Evolutionary conservation across 306 rosid species (phyloP), one percentile per base, ranked within the genome.

Genomic region (Vigna nakashimae): DNA sequence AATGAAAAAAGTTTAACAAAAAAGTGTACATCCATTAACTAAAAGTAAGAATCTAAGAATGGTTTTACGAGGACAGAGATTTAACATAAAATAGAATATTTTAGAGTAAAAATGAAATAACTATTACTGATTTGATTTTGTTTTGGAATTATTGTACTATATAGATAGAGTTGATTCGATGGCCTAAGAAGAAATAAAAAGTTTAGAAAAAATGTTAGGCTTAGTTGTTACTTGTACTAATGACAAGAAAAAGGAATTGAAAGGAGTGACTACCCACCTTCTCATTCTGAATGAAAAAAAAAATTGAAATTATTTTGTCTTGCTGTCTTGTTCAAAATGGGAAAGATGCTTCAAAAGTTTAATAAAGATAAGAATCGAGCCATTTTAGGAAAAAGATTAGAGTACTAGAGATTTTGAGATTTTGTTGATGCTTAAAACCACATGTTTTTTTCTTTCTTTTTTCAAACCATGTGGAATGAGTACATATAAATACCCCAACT

Each of bases 341-440:
- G 87, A 76, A 80, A 80, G 64, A 80, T 80, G 80, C 77, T 60
- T 32, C 3, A 1, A 1, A 58, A 76, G 82, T 75, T 64, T 4
- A 69, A 46, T 74, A 26, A 49, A 17, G 59, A 14, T 63, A 71
- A 60, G 69, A 76, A 77, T 73, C 50, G 16, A 10, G 69, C 64
- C 73, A 80, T 66, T 76, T 80, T 36, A n/a, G 80, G 82, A 36
- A 84, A 80, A 71, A 43, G 24, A 56, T 67, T 79, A 40, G 63
- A 56, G 17, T 55, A 42, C 42, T 15, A 50, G 7, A 65, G 76
- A 80, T 80, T 64, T 75, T 76, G 13, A 51, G 79, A 76, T 76
- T 80, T 75, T 30, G 28, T 30, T 30, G 4, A 30, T 30, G 34
- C 34, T 30, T 30, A 30, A 30, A 30, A 30, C 34, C 34, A 30